Conservation (phyloP, 305 asterid species). For the Lippia alba region DNA sequence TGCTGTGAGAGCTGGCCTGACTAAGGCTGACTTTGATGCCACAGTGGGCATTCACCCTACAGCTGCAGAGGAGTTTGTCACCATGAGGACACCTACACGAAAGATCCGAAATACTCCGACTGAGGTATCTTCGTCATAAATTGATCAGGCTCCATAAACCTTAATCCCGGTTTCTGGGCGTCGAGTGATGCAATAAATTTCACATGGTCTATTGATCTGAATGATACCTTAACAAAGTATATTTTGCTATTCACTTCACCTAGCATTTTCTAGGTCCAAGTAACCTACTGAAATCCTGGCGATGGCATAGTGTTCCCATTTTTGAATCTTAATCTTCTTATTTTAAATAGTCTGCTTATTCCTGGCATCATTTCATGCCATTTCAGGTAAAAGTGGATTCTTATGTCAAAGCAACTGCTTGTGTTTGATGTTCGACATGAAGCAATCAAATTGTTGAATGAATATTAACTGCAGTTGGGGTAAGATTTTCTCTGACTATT, state of each 20-base stretch:
- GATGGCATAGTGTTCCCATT: no score
- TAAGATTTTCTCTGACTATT: slow-evolving; percentile 28
- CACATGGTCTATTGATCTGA: background rate
- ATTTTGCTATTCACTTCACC: no score
- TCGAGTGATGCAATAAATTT: no score
- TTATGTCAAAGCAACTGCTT: slow-evolving; percentile 56
- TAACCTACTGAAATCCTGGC: no score
- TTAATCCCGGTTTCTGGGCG: no score
- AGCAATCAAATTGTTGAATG: slow-evolving; percentile 23
- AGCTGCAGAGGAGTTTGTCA: slow-evolving; percentile 94
- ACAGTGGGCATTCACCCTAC: slow-evolving; percentile 96
- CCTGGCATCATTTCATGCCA: background rate
- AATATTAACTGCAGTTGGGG: slow-evolving; percentile 13
- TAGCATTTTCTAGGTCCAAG: no score
- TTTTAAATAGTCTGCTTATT: background rate
- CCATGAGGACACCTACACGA: slow-evolving; percentile 93
- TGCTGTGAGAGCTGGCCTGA: slow-evolving; percentile 92
- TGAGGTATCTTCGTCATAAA: slow-evolving; percentile 39
- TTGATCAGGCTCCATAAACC: no score
- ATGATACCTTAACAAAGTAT: no score
- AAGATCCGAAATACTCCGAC: slow-evolving; percentile 58
- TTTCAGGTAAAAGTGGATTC: slow-evolving; percentile 62
- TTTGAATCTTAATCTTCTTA: no score
- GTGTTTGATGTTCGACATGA: slow-evolving; percentile 48
- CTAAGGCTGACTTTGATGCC: slow-evolving; percentile 90